Evolutionary conservation across 441 rosid species (phyloP).

Genomic region (Syzygium syzygioides): DNA sequence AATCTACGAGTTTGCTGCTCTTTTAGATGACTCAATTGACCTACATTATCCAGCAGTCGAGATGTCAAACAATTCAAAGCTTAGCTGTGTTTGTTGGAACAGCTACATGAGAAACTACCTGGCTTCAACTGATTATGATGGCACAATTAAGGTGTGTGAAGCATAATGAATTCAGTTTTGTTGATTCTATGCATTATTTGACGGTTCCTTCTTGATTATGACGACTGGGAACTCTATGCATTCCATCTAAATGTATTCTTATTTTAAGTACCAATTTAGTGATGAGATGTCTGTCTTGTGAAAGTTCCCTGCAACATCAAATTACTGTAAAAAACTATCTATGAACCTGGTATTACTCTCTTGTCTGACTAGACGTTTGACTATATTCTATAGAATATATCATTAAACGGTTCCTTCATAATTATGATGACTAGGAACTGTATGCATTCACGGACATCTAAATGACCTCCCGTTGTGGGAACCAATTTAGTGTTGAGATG

Average conservation of each 20-base stretch:
- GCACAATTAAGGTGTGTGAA: constrained; percentile 73
- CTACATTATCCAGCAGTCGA: constrained; percentile 86
- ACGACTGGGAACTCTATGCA: constrained; percentile 5
- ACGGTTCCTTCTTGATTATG: constrained; percentile 8
- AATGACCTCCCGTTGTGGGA: background rate
- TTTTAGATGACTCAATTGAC: constrained; percentile 75
- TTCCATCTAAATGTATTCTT: background rate
- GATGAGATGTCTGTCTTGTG: background rate
- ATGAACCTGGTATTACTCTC: background rate
- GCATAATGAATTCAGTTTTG: background rate
- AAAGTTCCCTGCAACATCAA: background rate
- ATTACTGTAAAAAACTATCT: background rate
- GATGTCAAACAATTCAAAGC: constrained; percentile 81
- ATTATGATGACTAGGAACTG: constrained; percentile 13
- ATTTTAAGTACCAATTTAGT: background rate
- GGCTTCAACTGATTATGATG: constrained; percentile 95
- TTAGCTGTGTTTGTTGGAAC: constrained; percentile 95
- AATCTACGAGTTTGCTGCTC: constrained; percentile 74
- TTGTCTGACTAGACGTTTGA: background rate
- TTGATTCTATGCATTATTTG: background rate
- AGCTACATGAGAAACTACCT: constrained; percentile 88
- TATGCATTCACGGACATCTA: background rate
- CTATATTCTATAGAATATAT: background rate
- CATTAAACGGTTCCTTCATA: constrained; percentile 3
- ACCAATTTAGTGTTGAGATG: background rate